Evolutionary conservation across 768 basidiomycete genomes (phyloP).

Genomic region (Piloderma croceum): DNA sequence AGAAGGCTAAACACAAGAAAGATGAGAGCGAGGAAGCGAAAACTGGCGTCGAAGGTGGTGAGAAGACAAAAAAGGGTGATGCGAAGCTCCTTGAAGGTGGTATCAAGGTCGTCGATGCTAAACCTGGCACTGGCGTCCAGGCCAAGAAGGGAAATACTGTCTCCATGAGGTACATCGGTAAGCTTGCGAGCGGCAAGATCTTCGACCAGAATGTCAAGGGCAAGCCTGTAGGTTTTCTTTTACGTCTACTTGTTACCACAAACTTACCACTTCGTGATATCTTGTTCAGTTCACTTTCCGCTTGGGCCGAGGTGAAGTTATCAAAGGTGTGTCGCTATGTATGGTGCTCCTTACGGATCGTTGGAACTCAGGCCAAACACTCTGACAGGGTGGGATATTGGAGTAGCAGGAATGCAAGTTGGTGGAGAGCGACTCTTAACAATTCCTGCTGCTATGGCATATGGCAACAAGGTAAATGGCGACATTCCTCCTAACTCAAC

Average conservation of each 20-base stretch:
- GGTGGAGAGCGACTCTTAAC: constrained; percentile 81
- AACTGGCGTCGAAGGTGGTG: constrained; percentile 20
- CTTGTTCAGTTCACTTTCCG: constrained; percentile 60
- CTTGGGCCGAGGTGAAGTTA: constrained; percentile 86
- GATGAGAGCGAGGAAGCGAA: too few species aligned
- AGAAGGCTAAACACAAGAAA: constrained; percentile 27
- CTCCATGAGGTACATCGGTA: constrained; percentile 90
- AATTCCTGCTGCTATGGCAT: constrained; percentile 65
- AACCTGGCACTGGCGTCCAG: constrained; percentile 74
- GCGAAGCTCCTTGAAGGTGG: constrained; percentile 59
- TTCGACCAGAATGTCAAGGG: constrained; percentile 84
- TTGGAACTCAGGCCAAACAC: not conserved
- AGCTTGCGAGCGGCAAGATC: constrained; percentile 65
- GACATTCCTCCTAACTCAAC: constrained; percentile 79
- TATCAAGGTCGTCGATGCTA: constrained; percentile 70
- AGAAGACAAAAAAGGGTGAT: constrained; percentile 23
- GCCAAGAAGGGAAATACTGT: constrained; percentile 84
- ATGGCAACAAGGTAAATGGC: constrained; percentile 58
- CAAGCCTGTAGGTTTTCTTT: constrained; percentile 58
- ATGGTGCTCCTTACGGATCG: not conserved
- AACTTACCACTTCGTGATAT: constrained; percentile 3
- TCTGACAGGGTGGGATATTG: constrained; percentile 78
- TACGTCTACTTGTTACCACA: constrained; percentile 5
- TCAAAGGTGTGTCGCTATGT: constrained; percentile 56
- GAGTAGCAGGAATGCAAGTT: constrained; percentile 86